Base-by-base conservation (phyloP, 2,329 filamentous ascomycete species). In the Chrysosporium queenslandicum region DNA sequence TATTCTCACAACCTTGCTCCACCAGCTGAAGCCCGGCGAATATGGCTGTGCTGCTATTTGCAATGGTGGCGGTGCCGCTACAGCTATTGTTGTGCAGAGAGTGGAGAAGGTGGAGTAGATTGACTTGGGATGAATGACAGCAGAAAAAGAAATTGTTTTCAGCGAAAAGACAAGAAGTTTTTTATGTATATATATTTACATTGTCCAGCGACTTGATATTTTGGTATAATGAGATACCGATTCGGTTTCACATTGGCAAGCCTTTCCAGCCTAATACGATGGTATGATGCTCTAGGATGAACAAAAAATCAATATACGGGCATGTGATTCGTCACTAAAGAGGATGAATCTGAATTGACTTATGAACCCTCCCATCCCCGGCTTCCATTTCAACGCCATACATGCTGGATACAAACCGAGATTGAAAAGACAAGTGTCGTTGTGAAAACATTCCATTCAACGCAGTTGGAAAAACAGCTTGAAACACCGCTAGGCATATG, bases 31-130 rank as follows among this genome's bases (percentile, higher is more conserved):
- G 74, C 82, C 85, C 37, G 90, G 90, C 32, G 87, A 98, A 72
- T 97, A 96, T 66, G 92, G 92, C 50, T 87, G 91, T 58, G 92
- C 90, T 14, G 90, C 90, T 2, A 97, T 98, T 56, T 97, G 92
- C 74, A 98, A 98, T 63, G 92, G 92, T 42, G 92, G 92, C 39
- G 92, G 92, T 55, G 91, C 89, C 12, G 87, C 91, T 1, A 91
- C 87, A 8, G 92, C 90, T 0, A 78, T 97, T 65, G 87, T 97
- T 46, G 87, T 98, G 51, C 90, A 97, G 71, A 82, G 82, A 61
- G 77, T 91, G 59, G 83, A 85, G 58, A 64, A 63, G 16, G 71
- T 74, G 18, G 66, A 72, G 48, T 71, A 64, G 61, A 11, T 27
- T 16, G 3, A 11, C n/a, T n/a, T 14, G 8, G 34, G 8, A 25